phyloP scores from a whole-genome alignment of 345 rosid genomes.

The Gossypium herbaceum region DNA sequence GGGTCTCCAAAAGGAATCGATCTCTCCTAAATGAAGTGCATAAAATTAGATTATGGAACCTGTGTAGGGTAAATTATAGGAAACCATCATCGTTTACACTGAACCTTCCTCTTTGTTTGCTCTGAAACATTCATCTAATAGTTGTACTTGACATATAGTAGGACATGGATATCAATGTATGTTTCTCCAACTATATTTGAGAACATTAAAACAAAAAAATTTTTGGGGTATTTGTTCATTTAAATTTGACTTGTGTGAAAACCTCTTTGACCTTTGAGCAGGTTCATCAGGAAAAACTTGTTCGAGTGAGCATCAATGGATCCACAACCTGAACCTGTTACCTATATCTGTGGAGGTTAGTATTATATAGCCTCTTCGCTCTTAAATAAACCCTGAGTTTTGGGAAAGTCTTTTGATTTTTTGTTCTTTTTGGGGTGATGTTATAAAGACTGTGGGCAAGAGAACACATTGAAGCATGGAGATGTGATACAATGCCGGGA shows the following conservation, averaged over 20 bases:
- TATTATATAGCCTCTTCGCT: not conserved
- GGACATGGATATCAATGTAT: not conserved
- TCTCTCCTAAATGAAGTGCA: too few relatives aligned
- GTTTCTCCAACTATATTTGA: not conserved
- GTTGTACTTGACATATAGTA: not conserved
- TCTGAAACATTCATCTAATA: not conserved
- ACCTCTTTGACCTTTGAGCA: not conserved
- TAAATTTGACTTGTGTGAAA: not conserved
- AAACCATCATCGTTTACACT: not conserved
- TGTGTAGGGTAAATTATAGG: not conserved
- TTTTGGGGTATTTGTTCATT: not conserved
- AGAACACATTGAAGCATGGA: constrained; percentile 67
- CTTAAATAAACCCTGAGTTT: not conserved
- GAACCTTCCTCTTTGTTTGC: not conserved
- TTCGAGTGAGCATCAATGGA: constrained; percentile 43
- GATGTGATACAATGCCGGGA: constrained; percentile 89
- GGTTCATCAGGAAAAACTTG: not conserved
- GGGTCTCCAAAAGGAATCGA: too few relatives aligned
- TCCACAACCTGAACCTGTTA: constrained; percentile 79
- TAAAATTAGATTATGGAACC: not conserved
- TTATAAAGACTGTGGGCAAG: constrained; percentile 69
- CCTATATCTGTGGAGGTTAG: constrained; percentile 82
- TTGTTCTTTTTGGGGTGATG: not conserved
- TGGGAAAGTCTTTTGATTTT: not conserved
- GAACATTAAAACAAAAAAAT: not conserved